Base-by-base conservation (phyloP, 345 rosid species). In the Physaria fendleri region DNA sequence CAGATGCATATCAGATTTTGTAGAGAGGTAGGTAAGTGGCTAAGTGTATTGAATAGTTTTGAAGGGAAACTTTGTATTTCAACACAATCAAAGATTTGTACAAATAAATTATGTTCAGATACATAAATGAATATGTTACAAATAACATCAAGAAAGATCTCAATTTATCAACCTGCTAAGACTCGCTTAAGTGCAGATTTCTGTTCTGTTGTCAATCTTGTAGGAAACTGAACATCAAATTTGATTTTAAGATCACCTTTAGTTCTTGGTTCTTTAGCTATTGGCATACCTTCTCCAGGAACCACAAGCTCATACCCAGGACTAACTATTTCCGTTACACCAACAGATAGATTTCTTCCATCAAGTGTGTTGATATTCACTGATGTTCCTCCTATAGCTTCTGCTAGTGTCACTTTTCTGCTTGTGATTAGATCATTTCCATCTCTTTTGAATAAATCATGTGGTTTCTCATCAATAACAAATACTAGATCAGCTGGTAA, bases 401-500 rank as follows among this genome's bases (percentile, higher is more conserved):
- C 97, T 0, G 90, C 95, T 5, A 93, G 78, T 1, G 87, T 53
- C 12, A 93, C 78, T 57, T 59, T 77, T 0, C 80, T 76, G 75
- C 67, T 81, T 9, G 82, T 57, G 2, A 78, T 51, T 29, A 93
- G 89, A 74, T 89, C 97, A 34, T 89, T 89, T 58, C 95, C 83
- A 41, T 93, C 95, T 67, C 99, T 80, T 34, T 73, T 79, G 83
- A 75, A 93, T 12, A 75, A 4, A 20, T 73, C 77, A 6, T 93
- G 94, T 3, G 84, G 86, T 49, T 85, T 93, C 77, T 89, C 99
- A 27, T 89, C 97, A 12, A 90, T 90, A 2, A 87, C 68, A 56
- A 93, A 90, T 47, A 83, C 88, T 4, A 93, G 84, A 55, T 93
- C 99, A 15, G 99, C 99, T 28, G 99, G 87, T 25, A 85, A 84